Evolutionary conservation across 2,329 filamentous ascomycete genomes (phyloP).

Genomic region (Alternaria incomplexa): DNA sequence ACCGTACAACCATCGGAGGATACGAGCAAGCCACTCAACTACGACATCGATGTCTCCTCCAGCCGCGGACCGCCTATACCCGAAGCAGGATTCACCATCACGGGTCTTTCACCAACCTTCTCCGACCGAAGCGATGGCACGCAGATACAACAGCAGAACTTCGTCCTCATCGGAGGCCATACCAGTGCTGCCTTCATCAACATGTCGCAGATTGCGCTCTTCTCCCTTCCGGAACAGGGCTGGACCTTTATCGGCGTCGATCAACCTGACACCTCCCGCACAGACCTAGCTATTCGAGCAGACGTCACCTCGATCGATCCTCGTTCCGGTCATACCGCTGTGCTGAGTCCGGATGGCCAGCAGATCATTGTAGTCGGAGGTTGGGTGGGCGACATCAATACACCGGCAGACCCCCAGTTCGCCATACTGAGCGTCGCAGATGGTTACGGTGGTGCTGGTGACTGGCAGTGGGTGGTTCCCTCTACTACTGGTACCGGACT

Average conservation of each 20-base stretch:
- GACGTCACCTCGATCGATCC: constrained; percentile 68
- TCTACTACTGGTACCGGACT: constrained; percentile 52
- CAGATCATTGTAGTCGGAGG: constrained; percentile 84
- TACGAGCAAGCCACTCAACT: constrained; percentile 50
- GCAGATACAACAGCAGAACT: constrained; percentile 75
- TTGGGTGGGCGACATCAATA: constrained; percentile 84
- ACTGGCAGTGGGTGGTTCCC: constrained; percentile 75
- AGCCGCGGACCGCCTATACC: constrained; percentile 71
- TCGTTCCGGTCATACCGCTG: constrained; percentile 85
- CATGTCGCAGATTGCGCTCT: constrained; percentile 88
- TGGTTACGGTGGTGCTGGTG: constrained; percentile 66
- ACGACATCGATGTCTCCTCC: constrained; percentile 56
- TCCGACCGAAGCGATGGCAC: constrained; percentile 68
- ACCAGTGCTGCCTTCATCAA: constrained; percentile 86
- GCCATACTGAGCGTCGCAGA: constrained; percentile 76
- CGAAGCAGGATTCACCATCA: constrained; percentile 87
- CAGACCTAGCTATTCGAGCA: constrained; percentile 63
- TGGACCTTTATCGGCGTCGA: constrained; percentile 83
- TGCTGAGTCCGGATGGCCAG: constrained; percentile 78
- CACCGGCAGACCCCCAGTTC: constrained; percentile 81
- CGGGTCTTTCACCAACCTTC: constrained; percentile 72
- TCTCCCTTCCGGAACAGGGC: constrained; percentile 81
- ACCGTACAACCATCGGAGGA: constrained; percentile 60
- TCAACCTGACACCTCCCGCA: constrained; percentile 53
- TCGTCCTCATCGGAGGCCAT: constrained; percentile 84